Base-by-base conservation (phyloP, 73 alveolate genomes). In the Symbiodinium pilosum region DNA sequence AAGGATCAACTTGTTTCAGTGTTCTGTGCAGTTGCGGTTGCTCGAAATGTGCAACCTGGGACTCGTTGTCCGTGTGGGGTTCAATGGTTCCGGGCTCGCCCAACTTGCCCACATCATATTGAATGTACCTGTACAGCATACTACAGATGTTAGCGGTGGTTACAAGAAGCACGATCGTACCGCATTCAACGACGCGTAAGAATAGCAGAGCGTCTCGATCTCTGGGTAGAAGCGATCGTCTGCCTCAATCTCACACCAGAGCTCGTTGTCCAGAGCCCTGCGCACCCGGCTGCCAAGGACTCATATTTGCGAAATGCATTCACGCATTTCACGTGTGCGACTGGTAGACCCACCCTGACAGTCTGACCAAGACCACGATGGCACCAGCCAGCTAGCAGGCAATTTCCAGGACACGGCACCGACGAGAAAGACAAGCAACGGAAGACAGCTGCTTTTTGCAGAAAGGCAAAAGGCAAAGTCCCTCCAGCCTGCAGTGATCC, bases 31-130 rank as follows among this genome's bases (percentile, higher is more conserved):
- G 68, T 83, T 30, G 64, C 92, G 0, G 64, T 21, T 56, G 75
- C 32, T 28, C 30, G n/a, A n/a, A n/a, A n/a, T 26, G 20, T 20
- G 81, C 41, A 64, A 73, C 95, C 95, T 89, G 95, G 28, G 97
- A 91, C 83, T 91, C 89, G 77, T 91, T 91, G 97, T 91, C 97
- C 47, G 81, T 91, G 89, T 91, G 97, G 40, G 97, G 97, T n/a
- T 91, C 97, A 34, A 91, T 91, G 24, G 47, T 91, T 28, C 97
- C 97, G n/a, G 97, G 56, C 52, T 91, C 97, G n/a, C 97, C 97
- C 39, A 91, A 88, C 8, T 86, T 83, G 43, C 51, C 73, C 39
- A 91, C 97, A 34, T 91, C 97, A 32, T 91, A 91, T 44, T 68
- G 89, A 83, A 91, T 91, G 44, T 91, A 91, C 95, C 95, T 89